A percentile compares a stretch with the other conserved stretches of the same genome.
These are phyloP conservation scores for Avena atlantica DNA, from an alignment of 176 grass and related monocot species.

Conservation along the genomic window DNA sequence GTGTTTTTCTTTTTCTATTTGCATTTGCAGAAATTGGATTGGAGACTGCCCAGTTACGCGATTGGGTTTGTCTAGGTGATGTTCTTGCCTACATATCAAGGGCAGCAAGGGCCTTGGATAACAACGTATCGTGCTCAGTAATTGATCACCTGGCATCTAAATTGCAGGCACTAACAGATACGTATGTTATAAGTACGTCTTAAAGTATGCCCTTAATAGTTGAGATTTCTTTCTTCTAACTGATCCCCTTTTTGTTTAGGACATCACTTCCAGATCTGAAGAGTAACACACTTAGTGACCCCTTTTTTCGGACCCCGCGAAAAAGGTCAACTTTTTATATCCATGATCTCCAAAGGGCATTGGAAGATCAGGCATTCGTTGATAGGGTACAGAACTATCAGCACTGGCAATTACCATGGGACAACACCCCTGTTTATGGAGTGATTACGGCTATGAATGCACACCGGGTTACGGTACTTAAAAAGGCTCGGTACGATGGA, in stretches of 20 bases:
- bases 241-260: background rate
- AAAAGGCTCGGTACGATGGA: background rate
- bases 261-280: background rate
- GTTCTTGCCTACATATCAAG: background rate
- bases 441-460: background rate
- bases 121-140: no score
- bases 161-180: background rate
- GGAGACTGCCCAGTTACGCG: background rate
- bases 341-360: background rate
- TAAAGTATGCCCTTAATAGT: background rate
- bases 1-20: background rate
- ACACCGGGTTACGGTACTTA: background rate
- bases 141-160: no score
- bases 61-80: background rate
- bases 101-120: background rate
- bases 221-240: background rate
- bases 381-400: background rate
- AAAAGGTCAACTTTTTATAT: background rate
- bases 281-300: background rate
- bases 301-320: background rate
- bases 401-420: background rate
- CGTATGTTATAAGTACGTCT: background rate
- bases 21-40: background rate
- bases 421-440: background rate
- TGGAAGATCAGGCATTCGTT: background rate